Conservation (phyloP, 441 rosid genomes). For the Aleurites moluccanus region DNA sequence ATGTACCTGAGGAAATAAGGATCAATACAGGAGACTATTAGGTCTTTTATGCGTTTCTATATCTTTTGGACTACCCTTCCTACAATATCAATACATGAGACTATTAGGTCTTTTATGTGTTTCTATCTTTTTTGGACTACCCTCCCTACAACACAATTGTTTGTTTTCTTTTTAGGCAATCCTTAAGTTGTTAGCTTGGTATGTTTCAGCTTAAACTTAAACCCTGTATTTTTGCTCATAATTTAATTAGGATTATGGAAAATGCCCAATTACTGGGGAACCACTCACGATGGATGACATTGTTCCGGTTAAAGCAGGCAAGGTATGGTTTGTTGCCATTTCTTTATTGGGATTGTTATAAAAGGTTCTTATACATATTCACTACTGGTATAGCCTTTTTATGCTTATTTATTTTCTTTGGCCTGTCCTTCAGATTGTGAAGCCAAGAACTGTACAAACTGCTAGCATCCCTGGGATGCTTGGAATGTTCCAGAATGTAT, state of each 20-base stretch:
- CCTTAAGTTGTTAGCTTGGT: neutral
- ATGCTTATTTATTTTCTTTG: constrained; percentile 11
- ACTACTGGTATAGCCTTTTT: neutral
- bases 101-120: too few species aligned
- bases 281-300: constrained; percentile 71
- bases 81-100: too few species aligned
- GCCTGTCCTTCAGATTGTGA: constrained; percentile 59
- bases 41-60: neutral
- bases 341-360: constrained; percentile 8
- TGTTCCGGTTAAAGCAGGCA: constrained; percentile 73
- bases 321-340: constrained; percentile 42
- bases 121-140: neutral
- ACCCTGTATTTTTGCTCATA: neutral
- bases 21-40: neutral
- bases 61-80: neutral
- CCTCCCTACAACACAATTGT: neutral
- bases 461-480: constrained; percentile 99
- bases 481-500: constrained; percentile 89
- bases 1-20: neutral
- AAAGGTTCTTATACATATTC: neutral
- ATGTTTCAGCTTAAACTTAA: neutral
- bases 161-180: neutral
- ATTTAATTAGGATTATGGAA: constrained; percentile 73
- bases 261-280: constrained; percentile 92
- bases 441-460: constrained; percentile 83